These are phyloP conservation scores for Dissophora ornata DNA, from an alignment of 192 early-diverging fungal genomes.

Conservation along the genomic window DNA sequence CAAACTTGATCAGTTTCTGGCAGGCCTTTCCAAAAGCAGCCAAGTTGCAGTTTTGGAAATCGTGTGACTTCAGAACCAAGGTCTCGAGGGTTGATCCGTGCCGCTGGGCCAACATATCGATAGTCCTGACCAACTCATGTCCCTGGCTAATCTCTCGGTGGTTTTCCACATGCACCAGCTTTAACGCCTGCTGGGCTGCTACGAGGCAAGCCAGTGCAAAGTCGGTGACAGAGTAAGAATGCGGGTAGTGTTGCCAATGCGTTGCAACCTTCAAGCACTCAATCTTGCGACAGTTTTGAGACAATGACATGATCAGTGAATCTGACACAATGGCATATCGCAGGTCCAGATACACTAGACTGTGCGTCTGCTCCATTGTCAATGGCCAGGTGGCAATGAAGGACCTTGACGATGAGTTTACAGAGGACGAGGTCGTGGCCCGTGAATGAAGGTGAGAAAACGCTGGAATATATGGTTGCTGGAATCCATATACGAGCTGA, in stretches of 20 bases:
- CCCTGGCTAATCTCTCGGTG: constrained; percentile 50
- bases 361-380: constrained; percentile 41
- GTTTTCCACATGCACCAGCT: constrained; percentile 44
- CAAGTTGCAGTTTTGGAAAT: constrained; percentile 48
- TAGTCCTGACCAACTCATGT: constrained; percentile 26
- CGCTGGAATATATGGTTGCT: constrained; percentile 15
- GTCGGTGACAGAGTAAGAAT: constrained; percentile 44
- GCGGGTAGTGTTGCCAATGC: constrained; percentile 34
- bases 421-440: constrained; percentile 10
- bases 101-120: constrained; percentile 9
- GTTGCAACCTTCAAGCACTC: constrained; percentile 44
- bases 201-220: constrained; percentile 29
- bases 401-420: constrained; percentile 7
- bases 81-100: constrained; percentile 37
- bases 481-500: constrained; percentile 3
- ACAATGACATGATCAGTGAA: constrained; percentile 22
- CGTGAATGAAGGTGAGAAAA: constrained; percentile 13
- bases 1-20: constrained; percentile 24
- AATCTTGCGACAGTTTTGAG: constrained; percentile 38
- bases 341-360: constrained; percentile 42
- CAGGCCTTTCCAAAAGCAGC: constrained; percentile 37
- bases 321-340: constrained; percentile 39
- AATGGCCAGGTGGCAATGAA: constrained; percentile 37
- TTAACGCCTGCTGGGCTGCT: constrained; percentile 10
- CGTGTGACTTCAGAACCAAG: constrained; percentile 43